These are phyloP conservation scores for Hyaloscypha hepaticicola DNA, from an alignment of 495 filamentous ascomycete species.

Conservation along the genomic window DNA sequence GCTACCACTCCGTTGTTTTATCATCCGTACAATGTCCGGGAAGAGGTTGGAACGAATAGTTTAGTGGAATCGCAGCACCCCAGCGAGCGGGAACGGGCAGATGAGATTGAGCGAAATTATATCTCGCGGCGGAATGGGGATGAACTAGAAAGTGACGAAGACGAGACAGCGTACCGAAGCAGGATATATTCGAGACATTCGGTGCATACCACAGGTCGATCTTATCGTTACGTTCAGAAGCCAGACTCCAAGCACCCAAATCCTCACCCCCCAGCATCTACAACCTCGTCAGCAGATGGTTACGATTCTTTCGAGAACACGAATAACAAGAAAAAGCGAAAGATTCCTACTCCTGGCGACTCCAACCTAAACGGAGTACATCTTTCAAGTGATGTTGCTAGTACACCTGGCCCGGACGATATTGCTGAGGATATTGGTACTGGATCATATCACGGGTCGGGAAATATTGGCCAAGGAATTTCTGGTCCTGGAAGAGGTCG, in stretches of 20 bases:
- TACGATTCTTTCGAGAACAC: constrained; percentile 98
- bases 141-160: constrained; percentile 41
- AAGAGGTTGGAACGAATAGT: constrained; percentile 34
- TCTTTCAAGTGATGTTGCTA: constrained; percentile 53
- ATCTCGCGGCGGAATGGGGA: constrained; percentile 35
- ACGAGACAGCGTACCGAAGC: constrained; percentile 34
- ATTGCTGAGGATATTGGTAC: constrained; percentile 43
- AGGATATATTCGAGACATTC: constrained; percentile 31
- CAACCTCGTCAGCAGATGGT: constrained; percentile 68
- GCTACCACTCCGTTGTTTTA: constrained; percentile 70
- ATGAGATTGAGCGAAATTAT: constrained; percentile 34
- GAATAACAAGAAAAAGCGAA: constrained; percentile 99
- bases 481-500: constrained; percentile 58
- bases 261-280: constrained; percentile 46
- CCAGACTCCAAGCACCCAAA: constrained; percentile 41
- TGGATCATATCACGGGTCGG: constrained; percentile 66
- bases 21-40: constrained; percentile 57
- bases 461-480: constrained; percentile 36
- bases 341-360: constrained; percentile 86
- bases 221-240: constrained; percentile 35
- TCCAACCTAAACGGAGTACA: constrained; percentile 54
- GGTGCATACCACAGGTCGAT: constrained; percentile 28
- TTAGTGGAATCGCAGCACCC: constrained; percentile 27
- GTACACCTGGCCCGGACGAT: constrained; percentile 49
- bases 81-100: constrained; percentile 24